Evolutionary conservation across 441 rosid genomes (phyloP).

Genomic region (Populus hybrid): DNA sequence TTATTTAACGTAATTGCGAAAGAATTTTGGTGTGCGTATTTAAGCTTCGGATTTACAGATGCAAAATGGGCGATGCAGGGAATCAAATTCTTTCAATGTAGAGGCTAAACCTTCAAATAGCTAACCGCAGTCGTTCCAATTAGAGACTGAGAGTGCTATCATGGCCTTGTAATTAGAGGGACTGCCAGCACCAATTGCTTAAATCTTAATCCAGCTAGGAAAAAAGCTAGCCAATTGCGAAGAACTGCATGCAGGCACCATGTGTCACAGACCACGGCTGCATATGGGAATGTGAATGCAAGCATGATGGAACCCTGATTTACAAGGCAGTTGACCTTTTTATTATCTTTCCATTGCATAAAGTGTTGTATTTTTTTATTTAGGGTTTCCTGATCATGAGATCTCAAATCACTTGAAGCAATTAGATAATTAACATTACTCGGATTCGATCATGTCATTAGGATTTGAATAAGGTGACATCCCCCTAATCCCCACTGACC

Average conservation of each 20-base stretch:
- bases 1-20: not conserved
- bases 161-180: not conserved
- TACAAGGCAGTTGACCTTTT: not conserved
- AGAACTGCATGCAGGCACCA: not conserved
- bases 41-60: not conserved
- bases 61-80: not conserved
- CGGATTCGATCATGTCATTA: slow-evolving; percentile 17
- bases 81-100: not conserved
- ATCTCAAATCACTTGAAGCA: slow-evolving; percentile 7
- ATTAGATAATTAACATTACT: slow-evolving; percentile 22
- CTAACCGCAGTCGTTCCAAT: not conserved
- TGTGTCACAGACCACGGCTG: slow-evolving; percentile 8
- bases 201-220: not conserved
- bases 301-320: slow-evolving; percentile 11
- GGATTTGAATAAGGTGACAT: slow-evolving; percentile 12
- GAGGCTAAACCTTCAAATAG: not conserved
- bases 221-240: not conserved
- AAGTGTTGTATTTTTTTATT: not conserved
- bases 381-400: not conserved
- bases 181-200: not conserved
- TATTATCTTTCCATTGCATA: not conserved
- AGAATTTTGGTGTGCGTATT: no score
- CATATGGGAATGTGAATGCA: slow-evolving; percentile 10
- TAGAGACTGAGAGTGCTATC: not conserved
- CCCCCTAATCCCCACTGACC: not conserved